These are phyloP conservation scores for Neopestalotiopsis rosae DNA, from an alignment of 2,329 filamentous ascomycete species.

Conservation along the genomic window DNA sequence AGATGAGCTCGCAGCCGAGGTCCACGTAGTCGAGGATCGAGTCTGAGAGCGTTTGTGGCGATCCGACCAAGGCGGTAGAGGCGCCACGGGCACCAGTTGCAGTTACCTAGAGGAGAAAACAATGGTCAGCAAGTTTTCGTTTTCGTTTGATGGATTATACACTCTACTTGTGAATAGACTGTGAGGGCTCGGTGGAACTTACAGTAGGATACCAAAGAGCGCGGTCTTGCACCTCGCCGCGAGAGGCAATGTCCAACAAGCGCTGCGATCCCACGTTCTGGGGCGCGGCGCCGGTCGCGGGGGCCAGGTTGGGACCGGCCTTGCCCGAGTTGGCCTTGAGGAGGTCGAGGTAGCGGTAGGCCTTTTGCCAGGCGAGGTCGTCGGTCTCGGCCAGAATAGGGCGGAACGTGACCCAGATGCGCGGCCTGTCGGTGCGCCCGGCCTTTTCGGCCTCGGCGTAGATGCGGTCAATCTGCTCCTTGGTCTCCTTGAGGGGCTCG, in stretches of 20 bases:
- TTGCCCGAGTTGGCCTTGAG: constrained; percentile 49
- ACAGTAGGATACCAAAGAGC: constrained; percentile 69
- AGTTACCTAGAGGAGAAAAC: constrained; percentile 35
- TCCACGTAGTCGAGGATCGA: constrained; percentile 63
- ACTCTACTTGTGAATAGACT: not conserved
- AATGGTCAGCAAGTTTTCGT: not conserved
- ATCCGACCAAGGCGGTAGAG: constrained; percentile 63
- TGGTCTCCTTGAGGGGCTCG: constrained; percentile 67
- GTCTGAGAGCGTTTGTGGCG: constrained; percentile 55
- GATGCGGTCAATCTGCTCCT: constrained; percentile 65
- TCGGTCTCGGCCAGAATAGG: constrained; percentile 67
- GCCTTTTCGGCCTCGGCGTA: constrained; percentile 64
- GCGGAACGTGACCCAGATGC: constrained; percentile 69
- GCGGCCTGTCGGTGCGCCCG: constrained; percentile 57
- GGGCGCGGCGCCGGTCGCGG: constrained; percentile 42
- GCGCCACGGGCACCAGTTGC: constrained; percentile 65
- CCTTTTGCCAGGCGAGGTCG: constrained; percentile 66
- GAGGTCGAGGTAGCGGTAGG: constrained; percentile 58
- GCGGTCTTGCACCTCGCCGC: constrained; percentile 63
- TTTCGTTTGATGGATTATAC: not conserved
- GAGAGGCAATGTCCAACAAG: constrained; percentile 60
- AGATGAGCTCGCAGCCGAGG: constrained; percentile 61
- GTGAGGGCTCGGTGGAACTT: not conserved
- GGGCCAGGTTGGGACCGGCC: constrained; percentile 34
- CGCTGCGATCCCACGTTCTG: constrained; percentile 66